phyloP scores from a whole-genome alignment of 306 rosid species.

The Comarum palustre region DNA sequence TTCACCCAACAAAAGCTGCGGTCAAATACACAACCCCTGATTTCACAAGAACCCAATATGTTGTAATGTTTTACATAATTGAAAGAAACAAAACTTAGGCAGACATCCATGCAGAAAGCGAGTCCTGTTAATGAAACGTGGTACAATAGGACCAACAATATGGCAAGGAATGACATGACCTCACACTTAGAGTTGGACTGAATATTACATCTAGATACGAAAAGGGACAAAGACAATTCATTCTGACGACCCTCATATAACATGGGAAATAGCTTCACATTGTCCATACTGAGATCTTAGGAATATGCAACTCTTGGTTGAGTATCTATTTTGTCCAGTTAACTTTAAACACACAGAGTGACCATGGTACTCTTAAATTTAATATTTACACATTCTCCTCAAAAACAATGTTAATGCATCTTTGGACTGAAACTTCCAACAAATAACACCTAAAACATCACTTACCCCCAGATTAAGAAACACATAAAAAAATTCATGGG shows the following conservation, averaged over 20 bases:
- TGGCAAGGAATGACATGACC: neutral
- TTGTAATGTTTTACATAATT: neutral
- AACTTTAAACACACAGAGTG: neutral
- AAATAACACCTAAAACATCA: neutral
- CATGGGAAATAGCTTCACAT: neutral
- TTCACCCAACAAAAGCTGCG: slow-evolving; percentile 3
- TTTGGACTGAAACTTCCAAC: neutral
- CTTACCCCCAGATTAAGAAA: neutral
- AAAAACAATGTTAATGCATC: neutral
- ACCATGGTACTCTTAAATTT: neutral
- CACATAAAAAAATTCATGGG: neutral
- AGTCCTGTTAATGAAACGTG: neutral
- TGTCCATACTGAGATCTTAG: neutral
- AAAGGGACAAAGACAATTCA: neutral
- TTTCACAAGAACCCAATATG: slow-evolving; percentile 1
- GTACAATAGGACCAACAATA: neutral
- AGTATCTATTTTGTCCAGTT: neutral
- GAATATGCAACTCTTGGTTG: neutral
- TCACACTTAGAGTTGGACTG: neutral
- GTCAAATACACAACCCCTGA: neutral
- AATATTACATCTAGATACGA: neutral
- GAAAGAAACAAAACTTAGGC: neutral
- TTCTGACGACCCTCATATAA: neutral
- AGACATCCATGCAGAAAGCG: neutral
- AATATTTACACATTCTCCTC: neutral